Percentiles rank a stretch among this genome's conserved stretches.
These are phyloP conservation scores for Pyricularia pennisetigena DNA, from an alignment of 2,329 filamentous ascomycete species.

Conservation along the genomic window DNA sequence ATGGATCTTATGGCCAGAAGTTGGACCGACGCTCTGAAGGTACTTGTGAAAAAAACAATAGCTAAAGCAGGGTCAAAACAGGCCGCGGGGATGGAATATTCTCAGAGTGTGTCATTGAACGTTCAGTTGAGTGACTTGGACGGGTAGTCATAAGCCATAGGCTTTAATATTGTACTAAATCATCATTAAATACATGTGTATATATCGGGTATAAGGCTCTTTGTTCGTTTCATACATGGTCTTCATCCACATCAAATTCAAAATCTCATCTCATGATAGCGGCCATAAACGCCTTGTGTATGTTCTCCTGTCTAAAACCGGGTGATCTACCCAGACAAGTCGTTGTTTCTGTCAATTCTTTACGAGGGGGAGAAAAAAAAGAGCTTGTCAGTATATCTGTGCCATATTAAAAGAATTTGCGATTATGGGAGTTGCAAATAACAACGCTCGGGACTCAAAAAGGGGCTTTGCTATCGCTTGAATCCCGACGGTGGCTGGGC, in stretches of 20 bases:
- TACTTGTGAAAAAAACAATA: too few species aligned
- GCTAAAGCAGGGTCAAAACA: too few species aligned
- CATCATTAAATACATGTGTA: slow-evolving; percentile 1
- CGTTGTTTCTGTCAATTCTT: slow-evolving; percentile 18
- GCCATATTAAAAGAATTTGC: background rate
- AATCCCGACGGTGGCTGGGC: background rate
- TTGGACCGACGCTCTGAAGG: too few species aligned
- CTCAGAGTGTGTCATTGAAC: background rate
- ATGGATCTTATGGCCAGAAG: too few species aligned
- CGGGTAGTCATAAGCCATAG: background rate
- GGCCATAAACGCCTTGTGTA: slow-evolving; percentile 17
- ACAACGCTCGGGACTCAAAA: background rate
- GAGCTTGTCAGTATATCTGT: background rate
- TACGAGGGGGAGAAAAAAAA: too few species aligned
- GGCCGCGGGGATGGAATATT: too few species aligned
- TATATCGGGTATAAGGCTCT: background rate
- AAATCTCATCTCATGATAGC: background rate
- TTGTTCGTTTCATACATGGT: background rate
- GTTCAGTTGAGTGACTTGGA: background rate
- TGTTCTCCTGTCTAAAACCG: slow-evolving; percentile 17
- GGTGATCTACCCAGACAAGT: slow-evolving; percentile 21
- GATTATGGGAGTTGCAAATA: too few species aligned
- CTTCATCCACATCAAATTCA: background rate
- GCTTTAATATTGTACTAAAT: background rate
- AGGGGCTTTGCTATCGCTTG: background rate